Evolutionary conservation across 805 yeast genomes (phyloP).

Genomic region (Clavispora santaluciae): DNA sequence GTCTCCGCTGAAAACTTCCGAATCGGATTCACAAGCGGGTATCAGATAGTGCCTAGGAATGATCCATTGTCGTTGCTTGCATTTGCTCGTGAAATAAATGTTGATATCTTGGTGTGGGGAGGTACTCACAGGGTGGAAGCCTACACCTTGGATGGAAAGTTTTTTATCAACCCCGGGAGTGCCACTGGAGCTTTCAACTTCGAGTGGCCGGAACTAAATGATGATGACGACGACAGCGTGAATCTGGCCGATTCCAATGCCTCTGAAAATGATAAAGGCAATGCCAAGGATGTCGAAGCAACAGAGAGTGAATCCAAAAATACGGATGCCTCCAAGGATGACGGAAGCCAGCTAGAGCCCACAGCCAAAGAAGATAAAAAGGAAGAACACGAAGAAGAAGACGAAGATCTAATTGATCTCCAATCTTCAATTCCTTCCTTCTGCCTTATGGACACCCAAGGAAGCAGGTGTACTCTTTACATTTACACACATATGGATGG

Average conservation of each 20-base stretch:
- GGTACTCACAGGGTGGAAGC: slow-evolving; percentile 93
- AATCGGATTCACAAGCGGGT: slow-evolving; percentile 84
- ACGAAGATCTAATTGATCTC: slow-evolving; percentile 25
- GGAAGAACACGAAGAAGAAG: slow-evolving; percentile 24
- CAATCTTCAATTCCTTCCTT: slow-evolving; percentile 65
- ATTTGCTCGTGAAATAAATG: slow-evolving; percentile 86
- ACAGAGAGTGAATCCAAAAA: too few species aligned
- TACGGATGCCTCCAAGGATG: too few species aligned
- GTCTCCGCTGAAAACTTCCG: slow-evolving; percentile 66
- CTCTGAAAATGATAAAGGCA: too few species aligned
- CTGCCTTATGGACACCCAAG: slow-evolving; percentile 83
- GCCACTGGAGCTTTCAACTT: slow-evolving; percentile 87
- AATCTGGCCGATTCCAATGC: too few species aligned
- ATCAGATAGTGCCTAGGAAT: slow-evolving; percentile 73
- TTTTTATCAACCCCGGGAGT: slow-evolving; percentile 94
- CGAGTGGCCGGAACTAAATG: slow-evolving; percentile 53
- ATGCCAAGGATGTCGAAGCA: slow-evolving; percentile 25
- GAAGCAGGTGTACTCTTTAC: slow-evolving; percentile 69
- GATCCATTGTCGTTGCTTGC: slow-evolving; percentile 82
- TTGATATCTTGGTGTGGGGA: slow-evolving; percentile 87
- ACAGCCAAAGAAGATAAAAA: slow-evolving; percentile 34
- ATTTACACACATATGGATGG: slow-evolving; percentile 77
- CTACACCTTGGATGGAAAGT: slow-evolving; percentile 84
- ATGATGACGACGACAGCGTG: slow-evolving; percentile 43
- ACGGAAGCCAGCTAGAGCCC: slow-evolving; percentile 31